Percentiles rank a stretch among this genome's conserved stretches.
Conservation (phyloP, 495 filamentous ascomycete genomes). For the Penicillium fimorum region DNA sequence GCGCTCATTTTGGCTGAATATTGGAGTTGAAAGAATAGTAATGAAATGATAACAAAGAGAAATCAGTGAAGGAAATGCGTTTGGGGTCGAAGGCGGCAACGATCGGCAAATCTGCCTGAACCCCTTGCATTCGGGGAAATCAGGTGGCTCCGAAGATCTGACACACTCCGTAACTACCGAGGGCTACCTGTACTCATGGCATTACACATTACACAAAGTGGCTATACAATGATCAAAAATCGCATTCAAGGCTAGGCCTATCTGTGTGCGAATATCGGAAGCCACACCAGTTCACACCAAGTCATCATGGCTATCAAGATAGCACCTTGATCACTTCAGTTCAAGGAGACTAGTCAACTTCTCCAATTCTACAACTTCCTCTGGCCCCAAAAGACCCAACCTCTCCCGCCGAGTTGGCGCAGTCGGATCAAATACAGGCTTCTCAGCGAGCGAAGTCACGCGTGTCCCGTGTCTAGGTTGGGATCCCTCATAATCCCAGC, state of each 20-base stretch:
- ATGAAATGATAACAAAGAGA: neutral
- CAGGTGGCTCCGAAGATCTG: no score
- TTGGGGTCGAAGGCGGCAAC: conserved; percentile 19
- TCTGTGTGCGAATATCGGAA: no score
- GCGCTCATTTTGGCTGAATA: conserved; percentile 46
- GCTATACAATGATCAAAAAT: neutral
- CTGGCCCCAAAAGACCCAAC: conserved; percentile 45
- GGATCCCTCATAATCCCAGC: conserved; percentile 64
- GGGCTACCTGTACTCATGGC: neutral
- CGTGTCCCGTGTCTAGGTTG: conserved; percentile 62
- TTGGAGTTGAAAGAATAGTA: conserved; percentile 1
- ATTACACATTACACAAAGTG: neutral
- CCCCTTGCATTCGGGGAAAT: no score
- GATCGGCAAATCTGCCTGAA: conserved; percentile 14
- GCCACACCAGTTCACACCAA: neutral
- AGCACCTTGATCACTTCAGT: neutral
- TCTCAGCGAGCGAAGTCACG: conserved; percentile 66
- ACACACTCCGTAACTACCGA: no score
- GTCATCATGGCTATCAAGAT: neutral
- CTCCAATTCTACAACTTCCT: conserved; percentile 3
- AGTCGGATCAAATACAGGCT: conserved; percentile 59
- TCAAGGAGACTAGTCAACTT: neutral
- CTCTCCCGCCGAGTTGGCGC: conserved; percentile 60
- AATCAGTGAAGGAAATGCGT: conserved; percentile 11
- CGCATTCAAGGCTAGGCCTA: neutral